Evolutionary conservation across 2,329 filamentous ascomycete species (phyloP).

Genomic region (Penicillium sp.): DNA sequence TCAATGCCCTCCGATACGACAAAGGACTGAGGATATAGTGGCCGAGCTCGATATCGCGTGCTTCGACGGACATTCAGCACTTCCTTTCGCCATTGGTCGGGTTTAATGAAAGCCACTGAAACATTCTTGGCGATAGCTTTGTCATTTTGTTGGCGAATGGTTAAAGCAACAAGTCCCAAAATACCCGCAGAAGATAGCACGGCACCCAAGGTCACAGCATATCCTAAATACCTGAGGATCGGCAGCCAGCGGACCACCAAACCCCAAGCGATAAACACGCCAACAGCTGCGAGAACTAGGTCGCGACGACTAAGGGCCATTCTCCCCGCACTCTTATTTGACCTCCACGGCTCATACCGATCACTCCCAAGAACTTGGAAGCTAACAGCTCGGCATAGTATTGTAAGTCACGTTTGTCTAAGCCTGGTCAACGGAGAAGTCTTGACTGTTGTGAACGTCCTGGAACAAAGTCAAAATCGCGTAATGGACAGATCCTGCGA

Average conservation of each 20-base stretch:
- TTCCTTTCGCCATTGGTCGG: conserved; percentile 68
- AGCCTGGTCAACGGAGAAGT: neutral
- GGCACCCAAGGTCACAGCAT: conserved; percentile 74
- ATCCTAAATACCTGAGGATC: conserved; percentile 75
- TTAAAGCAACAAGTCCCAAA: conserved; percentile 61
- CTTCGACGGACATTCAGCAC: conserved; percentile 63
- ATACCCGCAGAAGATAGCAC: conserved; percentile 56
- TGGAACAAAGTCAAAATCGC: neutral
- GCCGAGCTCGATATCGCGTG: conserved; percentile 64
- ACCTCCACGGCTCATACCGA: conserved; percentile 36
- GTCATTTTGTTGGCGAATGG: conserved; percentile 43
- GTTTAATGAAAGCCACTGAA: conserved; percentile 59
- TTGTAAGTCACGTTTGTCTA: conserved; percentile 5
- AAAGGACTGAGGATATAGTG: conserved; percentile 73
- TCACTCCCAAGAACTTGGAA: conserved; percentile 21
- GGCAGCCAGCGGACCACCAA: conserved; percentile 81
- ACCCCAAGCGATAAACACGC: conserved; percentile 75
- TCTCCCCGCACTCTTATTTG: conserved; percentile 48
- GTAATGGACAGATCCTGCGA: neutral
- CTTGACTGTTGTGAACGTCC: neutral
- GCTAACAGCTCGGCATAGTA: conserved; percentile 17
- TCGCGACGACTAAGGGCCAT: conserved; percentile 50
- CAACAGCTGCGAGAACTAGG: conserved; percentile 42
- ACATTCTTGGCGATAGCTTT: conserved; percentile 45
- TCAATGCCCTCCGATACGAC: conserved; percentile 79